Conservation (phyloP, 352 stramenopile genomes). For the Bremia lactucae region DNA sequence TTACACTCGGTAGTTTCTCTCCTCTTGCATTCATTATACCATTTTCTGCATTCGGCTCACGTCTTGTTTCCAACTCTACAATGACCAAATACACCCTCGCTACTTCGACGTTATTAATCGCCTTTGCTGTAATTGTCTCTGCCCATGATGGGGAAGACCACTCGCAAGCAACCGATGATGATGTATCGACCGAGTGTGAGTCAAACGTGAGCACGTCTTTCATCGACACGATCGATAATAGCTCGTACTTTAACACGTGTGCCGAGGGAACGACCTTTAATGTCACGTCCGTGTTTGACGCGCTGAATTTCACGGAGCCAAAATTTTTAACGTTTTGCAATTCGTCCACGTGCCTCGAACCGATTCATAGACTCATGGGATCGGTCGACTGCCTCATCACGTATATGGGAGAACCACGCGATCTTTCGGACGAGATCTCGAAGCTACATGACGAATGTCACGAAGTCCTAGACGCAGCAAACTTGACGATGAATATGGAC, state of each 20-base stretch:
- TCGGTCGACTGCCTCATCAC: slow-evolving; percentile 32
- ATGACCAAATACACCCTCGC: slow-evolving; percentile 15
- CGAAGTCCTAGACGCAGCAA: slow-evolving; percentile 11
- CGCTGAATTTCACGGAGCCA: slow-evolving; percentile 27
- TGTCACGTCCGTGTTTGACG: slow-evolving; percentile 35
- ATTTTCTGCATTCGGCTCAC: slow-evolving; percentile 9
- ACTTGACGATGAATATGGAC: slow-evolving; percentile 16
- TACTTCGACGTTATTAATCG: slow-evolving; percentile 18
- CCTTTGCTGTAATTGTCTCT: slow-evolving; percentile 4
- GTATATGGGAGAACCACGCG: slow-evolving; percentile 29
- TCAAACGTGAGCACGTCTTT: slow-evolving; percentile 23
- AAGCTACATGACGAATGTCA: slow-evolving; percentile 47
- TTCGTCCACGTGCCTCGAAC: slow-evolving; percentile 39
- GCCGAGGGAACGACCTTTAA: slow-evolving; percentile 37
- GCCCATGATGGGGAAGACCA: slow-evolving; percentile 10
- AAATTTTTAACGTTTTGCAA: slow-evolving; percentile 52
- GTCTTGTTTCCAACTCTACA: background rate
- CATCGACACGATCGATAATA: slow-evolving; percentile 34
- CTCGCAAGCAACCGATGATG: background rate
- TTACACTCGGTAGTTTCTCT: too few species aligned
- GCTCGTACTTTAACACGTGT: slow-evolving; percentile 42
- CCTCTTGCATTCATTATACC: too few species aligned
- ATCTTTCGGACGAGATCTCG: slow-evolving; percentile 29
- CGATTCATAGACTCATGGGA: slow-evolving; percentile 40
- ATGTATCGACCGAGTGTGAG: slow-evolving; percentile 19